phyloP scores from a whole-genome alignment of 176 grass and related monocot species.

The Zizania latifolia region DNA sequence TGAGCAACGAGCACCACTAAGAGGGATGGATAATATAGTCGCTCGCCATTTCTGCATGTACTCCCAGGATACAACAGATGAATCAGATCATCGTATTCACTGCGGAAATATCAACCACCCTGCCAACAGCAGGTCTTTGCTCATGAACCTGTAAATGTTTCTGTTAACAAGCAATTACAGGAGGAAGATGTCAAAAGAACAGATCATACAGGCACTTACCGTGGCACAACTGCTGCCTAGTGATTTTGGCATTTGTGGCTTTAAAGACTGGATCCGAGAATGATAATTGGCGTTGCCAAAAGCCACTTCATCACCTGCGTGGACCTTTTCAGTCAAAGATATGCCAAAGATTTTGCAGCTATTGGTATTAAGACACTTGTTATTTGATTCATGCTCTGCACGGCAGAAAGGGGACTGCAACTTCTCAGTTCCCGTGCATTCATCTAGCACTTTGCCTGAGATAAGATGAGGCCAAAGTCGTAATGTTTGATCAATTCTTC shows the following conservation, averaged over 20 bases:
- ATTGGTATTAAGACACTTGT: slow-evolving; percentile 26
- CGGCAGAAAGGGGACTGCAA: slow-evolving; percentile 7
- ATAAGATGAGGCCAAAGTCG: slow-evolving; percentile 39
- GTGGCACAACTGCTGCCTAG: slow-evolving; percentile 33
- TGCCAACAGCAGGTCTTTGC: slow-evolving; percentile 35
- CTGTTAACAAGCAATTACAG: neutral
- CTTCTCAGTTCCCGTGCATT: slow-evolving; percentile 26
- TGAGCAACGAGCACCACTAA: neutral
- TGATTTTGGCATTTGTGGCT: slow-evolving; percentile 36
- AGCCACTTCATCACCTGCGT: slow-evolving; percentile 30
- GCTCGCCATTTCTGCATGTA: neutral
- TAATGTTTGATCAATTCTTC: slow-evolving; percentile 35
- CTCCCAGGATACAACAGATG: neutral
- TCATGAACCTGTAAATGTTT: slow-evolving; percentile 39
- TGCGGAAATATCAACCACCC: slow-evolving; percentile 44
- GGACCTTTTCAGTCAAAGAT: slow-evolving; percentile 44
- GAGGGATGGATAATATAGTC: neutral
- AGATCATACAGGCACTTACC: slow-evolving; percentile 31
- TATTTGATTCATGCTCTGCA: slow-evolving; percentile 30
- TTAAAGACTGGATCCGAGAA: slow-evolving; percentile 29
- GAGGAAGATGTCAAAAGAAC: slow-evolving; percentile 15
- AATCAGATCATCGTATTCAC: slow-evolving; percentile 48
- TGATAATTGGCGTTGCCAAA: slow-evolving; percentile 16
- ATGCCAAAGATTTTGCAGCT: slow-evolving; percentile 70
- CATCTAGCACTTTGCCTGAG: slow-evolving; percentile 22